phyloP scores from a whole-genome alignment of 108 stramenopile species.

The Conticribra guillardii region DNA sequence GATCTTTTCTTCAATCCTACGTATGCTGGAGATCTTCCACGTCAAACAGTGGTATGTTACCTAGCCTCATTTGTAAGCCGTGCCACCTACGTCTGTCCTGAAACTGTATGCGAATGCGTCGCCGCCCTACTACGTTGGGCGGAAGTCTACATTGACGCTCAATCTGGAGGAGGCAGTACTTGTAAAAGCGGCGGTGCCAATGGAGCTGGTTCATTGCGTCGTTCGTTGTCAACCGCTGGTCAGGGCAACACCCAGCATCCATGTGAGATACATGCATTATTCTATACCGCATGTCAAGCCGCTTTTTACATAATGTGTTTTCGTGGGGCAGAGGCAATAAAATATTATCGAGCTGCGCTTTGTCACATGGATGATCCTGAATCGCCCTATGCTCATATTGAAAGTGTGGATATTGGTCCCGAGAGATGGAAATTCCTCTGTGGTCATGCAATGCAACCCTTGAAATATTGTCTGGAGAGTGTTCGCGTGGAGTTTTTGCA shows the following conservation, averaged over 20 bases:
- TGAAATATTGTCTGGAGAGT: constrained; percentile 92
- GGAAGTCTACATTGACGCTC: constrained; percentile 77
- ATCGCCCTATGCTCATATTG: constrained; percentile 41
- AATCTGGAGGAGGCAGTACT: constrained; percentile 15
- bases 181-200: not conserved
- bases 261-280: constrained; percentile 81
- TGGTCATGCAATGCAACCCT: constrained; percentile 76
- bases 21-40: constrained; percentile 60
- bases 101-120: constrained; percentile 79
- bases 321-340: constrained; percentile 79
- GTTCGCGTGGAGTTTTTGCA: constrained; percentile 93
- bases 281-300: constrained; percentile 96
- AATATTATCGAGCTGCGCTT: constrained; percentile 57
- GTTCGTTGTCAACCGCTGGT: constrained; percentile 33
- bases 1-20: constrained; percentile 76
- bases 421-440: constrained; percentile 74
- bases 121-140: constrained; percentile 87
- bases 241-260: constrained; percentile 58
- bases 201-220: constrained; percentile 1
- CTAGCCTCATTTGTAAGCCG: constrained; percentile 96
- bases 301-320: constrained; percentile 98
- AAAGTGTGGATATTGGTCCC: constrained; percentile 53
- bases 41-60: constrained; percentile 91
- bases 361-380: constrained; percentile 39
- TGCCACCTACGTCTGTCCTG: constrained; percentile 77